These are phyloP conservation scores for Lepiota venenata DNA, from an alignment of 768 basidiomycete species.

Conservation along the genomic window DNA sequence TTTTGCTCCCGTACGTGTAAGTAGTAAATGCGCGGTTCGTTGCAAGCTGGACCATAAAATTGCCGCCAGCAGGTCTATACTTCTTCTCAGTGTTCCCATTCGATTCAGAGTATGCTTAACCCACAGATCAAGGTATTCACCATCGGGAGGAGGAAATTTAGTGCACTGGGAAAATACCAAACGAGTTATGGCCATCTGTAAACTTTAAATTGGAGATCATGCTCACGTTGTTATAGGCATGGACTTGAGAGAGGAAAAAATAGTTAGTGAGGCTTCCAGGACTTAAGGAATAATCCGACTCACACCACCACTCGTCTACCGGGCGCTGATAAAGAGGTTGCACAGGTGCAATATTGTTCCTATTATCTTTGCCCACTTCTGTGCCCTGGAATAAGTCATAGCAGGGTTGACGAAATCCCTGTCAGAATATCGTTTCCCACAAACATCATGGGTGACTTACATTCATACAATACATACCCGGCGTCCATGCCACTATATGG, in stretches of 20 bases:
- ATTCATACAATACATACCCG: constrained; percentile 45
- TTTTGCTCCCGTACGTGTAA: constrained; percentile 37
- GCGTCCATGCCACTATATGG: constrained; percentile 39
- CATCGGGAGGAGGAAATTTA: constrained; percentile 37
- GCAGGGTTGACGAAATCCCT: background rate
- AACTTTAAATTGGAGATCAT: background rate
- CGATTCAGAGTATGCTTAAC: constrained; percentile 12
- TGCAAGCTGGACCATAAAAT: constrained; percentile 46
- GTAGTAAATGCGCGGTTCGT: constrained; percentile 46
- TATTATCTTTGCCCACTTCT: constrained; percentile 21
- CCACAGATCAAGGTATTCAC: constrained; percentile 41
- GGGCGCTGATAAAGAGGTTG: constrained; percentile 40
- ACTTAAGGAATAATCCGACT: constrained; percentile 15
- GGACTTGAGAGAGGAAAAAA: constrained; percentile 24
- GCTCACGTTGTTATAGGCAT: constrained; percentile 31
- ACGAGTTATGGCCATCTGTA: background rate
- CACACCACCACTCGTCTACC: constrained; percentile 45
- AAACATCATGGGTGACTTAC: constrained; percentile 21
- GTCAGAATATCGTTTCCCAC: background rate
- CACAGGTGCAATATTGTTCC: constrained; percentile 37
- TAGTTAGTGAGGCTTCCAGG: background rate
- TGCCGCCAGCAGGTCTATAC: constrained; percentile 43
- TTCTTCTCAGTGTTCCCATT: background rate
- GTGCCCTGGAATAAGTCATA: constrained; percentile 24
- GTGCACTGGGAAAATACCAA: constrained; percentile 30